phyloP scores from a whole-genome alignment of 768 basidiomycete species.

The Austroboletus festivus region DNA sequence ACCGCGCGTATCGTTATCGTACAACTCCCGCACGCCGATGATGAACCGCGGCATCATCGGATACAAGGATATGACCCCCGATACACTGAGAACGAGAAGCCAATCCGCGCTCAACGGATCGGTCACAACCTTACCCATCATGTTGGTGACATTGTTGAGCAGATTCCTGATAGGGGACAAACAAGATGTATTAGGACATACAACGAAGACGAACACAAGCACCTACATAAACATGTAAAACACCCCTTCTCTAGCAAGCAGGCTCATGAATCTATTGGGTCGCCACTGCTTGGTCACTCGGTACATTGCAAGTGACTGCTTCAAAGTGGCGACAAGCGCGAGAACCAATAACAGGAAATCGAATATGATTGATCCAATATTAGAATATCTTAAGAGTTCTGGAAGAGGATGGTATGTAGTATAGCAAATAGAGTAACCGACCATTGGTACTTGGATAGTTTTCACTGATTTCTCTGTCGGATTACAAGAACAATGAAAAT shows the following conservation, averaged over 20 bases:
- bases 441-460: background rate
- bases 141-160: background rate
- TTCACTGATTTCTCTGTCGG: background rate
- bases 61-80: background rate
- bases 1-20: background rate
- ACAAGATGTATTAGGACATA: too few species aligned
- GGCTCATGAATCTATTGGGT: conserved; percentile 5
- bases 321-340: background rate
- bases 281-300: conserved; percentile 6
- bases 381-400: background rate
- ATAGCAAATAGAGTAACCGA: background rate
- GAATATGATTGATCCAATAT: background rate
- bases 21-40: conserved; percentile 5
- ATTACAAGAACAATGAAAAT: background rate
- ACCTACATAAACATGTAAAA: conserved; percentile 14
- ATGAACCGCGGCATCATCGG: conserved; percentile 3
- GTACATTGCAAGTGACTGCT: background rate
- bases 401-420: background rate
- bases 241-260: conserved; percentile 4
- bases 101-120: background rate
- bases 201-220: background rate
- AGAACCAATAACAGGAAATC: conserved; percentile 8
- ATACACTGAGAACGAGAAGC: background rate
- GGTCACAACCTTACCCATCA: background rate
- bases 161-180: background rate